Evolutionary conservation across 1,284 basidiomycete genomes (phyloP).

Genomic region (Farysia itapuensis): DNA sequence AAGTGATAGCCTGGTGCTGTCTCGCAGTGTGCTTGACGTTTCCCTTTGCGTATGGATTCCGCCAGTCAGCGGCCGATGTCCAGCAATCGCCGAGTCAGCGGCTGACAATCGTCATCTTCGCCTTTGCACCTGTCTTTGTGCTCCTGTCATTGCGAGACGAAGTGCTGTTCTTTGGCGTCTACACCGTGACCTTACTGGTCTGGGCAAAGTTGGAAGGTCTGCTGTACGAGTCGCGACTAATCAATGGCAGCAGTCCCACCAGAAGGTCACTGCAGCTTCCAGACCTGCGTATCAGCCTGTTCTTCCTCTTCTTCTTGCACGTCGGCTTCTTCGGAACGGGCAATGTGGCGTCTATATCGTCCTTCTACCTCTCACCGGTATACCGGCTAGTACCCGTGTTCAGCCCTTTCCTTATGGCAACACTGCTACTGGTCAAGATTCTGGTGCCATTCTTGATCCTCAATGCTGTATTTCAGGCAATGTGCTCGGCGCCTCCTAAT

Average conservation of each 20-base stretch:
- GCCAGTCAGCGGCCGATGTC: background rate
- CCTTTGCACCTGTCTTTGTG: conserved; percentile 76
- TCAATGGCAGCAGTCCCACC: too few species aligned
- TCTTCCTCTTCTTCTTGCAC: conserved; percentile 84
- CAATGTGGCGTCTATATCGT: conserved; percentile 85
- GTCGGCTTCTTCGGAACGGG: conserved; percentile 80
- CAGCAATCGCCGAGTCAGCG: conserved; percentile 52
- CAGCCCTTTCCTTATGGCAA: conserved; percentile 79
- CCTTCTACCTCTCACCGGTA: conserved; percentile 83
- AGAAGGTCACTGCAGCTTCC: conserved; percentile 65
- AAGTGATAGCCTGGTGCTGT: conserved; percentile 70
- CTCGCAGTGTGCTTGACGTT: conserved; percentile 59
- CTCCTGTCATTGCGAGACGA: conserved; percentile 81
- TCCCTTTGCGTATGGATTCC: conserved; percentile 48
- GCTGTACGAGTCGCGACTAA: conserved; percentile 25
- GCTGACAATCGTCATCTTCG: conserved; percentile 58
- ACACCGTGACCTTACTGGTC: conserved; percentile 67
- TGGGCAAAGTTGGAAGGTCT: conserved; percentile 73
- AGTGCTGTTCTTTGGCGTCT: conserved; percentile 76
- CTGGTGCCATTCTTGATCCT: conserved; percentile 66
- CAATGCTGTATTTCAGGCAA: conserved; percentile 66
- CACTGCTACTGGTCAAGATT: conserved; percentile 67
- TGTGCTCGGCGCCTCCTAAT: conserved; percentile 7
- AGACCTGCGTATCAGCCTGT: conserved; percentile 74
- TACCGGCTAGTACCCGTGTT: conserved; percentile 85